Conservation (phyloP, 371 early-diverging fungal genomes). For the Saksenaea vasiformis region DNA sequence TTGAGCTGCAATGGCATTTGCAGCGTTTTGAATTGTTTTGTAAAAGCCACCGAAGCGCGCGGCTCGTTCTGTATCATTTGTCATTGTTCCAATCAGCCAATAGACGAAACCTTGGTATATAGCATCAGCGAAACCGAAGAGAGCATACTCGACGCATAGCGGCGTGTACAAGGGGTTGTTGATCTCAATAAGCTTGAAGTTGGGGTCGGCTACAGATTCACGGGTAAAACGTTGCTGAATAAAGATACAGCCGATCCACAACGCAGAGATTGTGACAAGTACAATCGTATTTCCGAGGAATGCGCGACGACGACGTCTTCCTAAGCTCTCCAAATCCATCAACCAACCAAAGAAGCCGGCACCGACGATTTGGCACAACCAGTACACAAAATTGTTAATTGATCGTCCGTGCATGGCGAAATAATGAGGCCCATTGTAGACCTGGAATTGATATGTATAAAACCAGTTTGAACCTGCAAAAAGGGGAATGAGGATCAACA, state of each 20-base stretch:
- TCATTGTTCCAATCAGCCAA: conserved; percentile 78
- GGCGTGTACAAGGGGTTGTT: conserved; percentile 44
- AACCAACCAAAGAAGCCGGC: conserved; percentile 58
- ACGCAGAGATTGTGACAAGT: conserved; percentile 38
- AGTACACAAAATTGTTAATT: conserved; percentile 73
- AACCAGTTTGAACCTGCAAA: conserved; percentile 77
- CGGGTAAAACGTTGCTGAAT: conserved; percentile 55
- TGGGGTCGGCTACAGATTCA: conserved; percentile 18
- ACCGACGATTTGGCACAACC: conserved; percentile 72
- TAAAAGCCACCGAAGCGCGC: conserved; percentile 81
- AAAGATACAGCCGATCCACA: conserved; percentile 30
- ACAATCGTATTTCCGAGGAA: conserved; percentile 55
- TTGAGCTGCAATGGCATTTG: conserved; percentile 36
- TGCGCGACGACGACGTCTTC: conserved; percentile 54
- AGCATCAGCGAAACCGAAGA: conserved; percentile 71
- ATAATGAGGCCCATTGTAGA: conserved; percentile 45
- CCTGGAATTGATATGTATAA: conserved; percentile 69
- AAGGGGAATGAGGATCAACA: conserved; percentile 66
- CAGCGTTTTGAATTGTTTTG: conserved; percentile 77
- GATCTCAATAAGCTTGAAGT: conserved; percentile 25
- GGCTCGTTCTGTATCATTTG: conserved; percentile 67
- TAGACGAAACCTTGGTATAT: conserved; percentile 74
- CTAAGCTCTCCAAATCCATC: conserved; percentile 50
- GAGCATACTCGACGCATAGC: conserved; percentile 58
- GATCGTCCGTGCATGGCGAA: conserved; percentile 63